Conservation (phyloP, 257 asterid genomes). For the Penstemon eatonii region DNA sequence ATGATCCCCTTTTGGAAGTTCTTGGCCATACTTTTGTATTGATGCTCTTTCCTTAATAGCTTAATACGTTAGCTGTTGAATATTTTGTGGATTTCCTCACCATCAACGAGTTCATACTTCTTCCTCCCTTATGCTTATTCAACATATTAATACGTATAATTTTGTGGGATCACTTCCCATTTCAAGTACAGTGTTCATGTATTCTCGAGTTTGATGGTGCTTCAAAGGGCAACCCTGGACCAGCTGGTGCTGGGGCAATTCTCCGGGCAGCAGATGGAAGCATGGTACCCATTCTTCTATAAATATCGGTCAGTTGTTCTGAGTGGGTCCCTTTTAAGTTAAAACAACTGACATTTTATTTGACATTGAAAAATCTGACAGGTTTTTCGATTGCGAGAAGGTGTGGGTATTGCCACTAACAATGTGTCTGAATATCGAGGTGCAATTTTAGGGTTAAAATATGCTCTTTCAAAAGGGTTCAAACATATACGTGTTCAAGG, state of each 20-base stretch:
- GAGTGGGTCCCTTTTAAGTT: background rate
- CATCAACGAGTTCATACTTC: background rate
- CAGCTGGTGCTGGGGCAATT: conserved; percentile 96
- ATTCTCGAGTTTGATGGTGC: conserved; percentile 91
- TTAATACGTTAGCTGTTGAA: background rate
- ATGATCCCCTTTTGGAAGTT: background rate
- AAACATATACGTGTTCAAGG: conserved; percentile 84
- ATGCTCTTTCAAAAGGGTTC: conserved; percentile 83
- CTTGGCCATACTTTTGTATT: conserved; percentile 5
- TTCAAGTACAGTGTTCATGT: conserved; percentile 67
- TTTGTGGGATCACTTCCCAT: conserved; percentile 27
- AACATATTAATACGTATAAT: conserved; percentile 6
- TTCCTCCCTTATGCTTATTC: background rate
- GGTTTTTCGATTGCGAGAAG: conserved; percentile 91
- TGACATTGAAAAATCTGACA: conserved; percentile 28
- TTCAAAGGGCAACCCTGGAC: conserved; percentile 97
- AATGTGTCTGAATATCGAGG: conserved; percentile 96
- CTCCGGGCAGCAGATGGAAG: conserved; percentile 84
- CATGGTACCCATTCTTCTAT: conserved; percentile 43
- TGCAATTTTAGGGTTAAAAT: conserved; percentile 79
- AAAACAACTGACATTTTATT: conserved; percentile 16
- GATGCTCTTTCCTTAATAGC: background rate
- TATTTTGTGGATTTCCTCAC: conserved; percentile 5
- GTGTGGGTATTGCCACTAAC: conserved; percentile 89
- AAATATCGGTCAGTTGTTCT: conserved; percentile 12